phyloP scores from a whole-genome alignment of 768 basidiomycete species.

The Saitozyma sp. region DNA sequence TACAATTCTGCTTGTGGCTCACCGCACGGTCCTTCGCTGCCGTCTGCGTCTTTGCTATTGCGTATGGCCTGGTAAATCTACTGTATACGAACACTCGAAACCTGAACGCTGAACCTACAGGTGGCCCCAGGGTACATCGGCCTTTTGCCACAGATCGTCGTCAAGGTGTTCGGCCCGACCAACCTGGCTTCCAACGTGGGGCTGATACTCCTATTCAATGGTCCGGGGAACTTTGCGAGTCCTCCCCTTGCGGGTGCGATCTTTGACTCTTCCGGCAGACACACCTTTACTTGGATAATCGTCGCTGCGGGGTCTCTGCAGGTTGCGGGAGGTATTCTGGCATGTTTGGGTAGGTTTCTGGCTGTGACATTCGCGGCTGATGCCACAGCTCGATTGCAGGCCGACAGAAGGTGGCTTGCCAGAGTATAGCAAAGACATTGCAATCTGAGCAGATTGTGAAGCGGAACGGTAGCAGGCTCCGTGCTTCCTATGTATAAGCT shows the following conservation, averaged over 20 bases:
- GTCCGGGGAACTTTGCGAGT: constrained; percentile 23
- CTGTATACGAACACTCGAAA: too few species aligned
- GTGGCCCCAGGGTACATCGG: constrained; percentile 31
- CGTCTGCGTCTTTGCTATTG: constrained; percentile 30
- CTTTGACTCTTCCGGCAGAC: constrained; percentile 22
- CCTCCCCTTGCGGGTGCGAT: constrained; percentile 30
- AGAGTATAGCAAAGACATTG: too few species aligned
- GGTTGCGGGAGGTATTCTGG: constrained; percentile 18
- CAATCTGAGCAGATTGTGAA: too few species aligned
- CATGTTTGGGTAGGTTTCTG: constrained; percentile 32
- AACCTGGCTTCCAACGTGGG: constrained; percentile 39
- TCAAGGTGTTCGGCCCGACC: constrained; percentile 30
- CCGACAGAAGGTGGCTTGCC: too few species aligned
- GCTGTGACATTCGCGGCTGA: too few species aligned
- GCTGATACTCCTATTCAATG: constrained; percentile 23
- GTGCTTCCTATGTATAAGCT: too few species aligned
- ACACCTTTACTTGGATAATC: constrained; percentile 31
- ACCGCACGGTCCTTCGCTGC: constrained; percentile 28
- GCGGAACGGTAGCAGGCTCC: too few species aligned
- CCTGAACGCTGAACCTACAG: neutral
- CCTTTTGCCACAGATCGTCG: constrained; percentile 30
- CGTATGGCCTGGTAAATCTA: constrained; percentile 28
- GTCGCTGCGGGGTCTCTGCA: constrained; percentile 21
- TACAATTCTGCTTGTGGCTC: constrained; percentile 38
- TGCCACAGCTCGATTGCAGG: too few species aligned